Evolutionary conservation across 371 early-diverging fungal species (phyloP).

Genomic region (Saksenaea vasiformis): DNA sequence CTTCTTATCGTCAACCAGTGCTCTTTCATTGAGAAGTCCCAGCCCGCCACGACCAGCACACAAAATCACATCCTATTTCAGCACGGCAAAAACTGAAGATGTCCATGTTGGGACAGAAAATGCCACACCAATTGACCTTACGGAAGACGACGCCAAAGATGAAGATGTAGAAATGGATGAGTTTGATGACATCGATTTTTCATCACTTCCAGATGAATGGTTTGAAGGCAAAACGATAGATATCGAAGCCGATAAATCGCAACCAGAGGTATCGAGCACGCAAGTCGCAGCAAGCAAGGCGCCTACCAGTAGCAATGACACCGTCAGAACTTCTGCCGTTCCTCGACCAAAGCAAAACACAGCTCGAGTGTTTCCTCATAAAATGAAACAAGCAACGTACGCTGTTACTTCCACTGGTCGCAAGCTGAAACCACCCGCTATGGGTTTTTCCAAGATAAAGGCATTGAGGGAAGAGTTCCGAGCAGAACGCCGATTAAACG

Average conservation of each 20-base stretch:
- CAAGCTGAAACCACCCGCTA: slow-evolving; percentile 37
- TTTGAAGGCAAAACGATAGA: slow-evolving; percentile 14
- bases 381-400: slow-evolving; percentile 22
- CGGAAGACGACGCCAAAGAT: not conserved
- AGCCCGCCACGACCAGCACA: not conserved
- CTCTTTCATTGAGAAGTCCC: not conserved
- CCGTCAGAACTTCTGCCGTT: not conserved
- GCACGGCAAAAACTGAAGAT: not conserved
- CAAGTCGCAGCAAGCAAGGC: not conserved
- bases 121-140: slow-evolving; percentile 1
- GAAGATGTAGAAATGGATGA: slow-evolving; percentile 18
- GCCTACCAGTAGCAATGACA: not conserved
- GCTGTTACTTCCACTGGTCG: slow-evolving; percentile 48
- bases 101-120: not conserved
- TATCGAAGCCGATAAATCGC: not conserved
- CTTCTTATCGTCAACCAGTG: slow-evolving; percentile 18
- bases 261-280: not conserved
- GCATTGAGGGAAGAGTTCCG: slow-evolving; percentile 34
- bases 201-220: slow-evolving; percentile 45
- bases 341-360: slow-evolving; percentile 4
- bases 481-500: slow-evolving; percentile 35
- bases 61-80: slow-evolving; percentile 21
- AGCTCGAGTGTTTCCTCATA: slow-evolving; percentile 20
- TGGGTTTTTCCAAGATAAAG: slow-evolving; percentile 45
- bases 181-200: slow-evolving; percentile 38